A percentile compares a stretch with the other conserved stretches of the same genome.
Conservation (phyloP, 306 rosid genomes). For the Sphenostylis stenocarpa region DNA sequence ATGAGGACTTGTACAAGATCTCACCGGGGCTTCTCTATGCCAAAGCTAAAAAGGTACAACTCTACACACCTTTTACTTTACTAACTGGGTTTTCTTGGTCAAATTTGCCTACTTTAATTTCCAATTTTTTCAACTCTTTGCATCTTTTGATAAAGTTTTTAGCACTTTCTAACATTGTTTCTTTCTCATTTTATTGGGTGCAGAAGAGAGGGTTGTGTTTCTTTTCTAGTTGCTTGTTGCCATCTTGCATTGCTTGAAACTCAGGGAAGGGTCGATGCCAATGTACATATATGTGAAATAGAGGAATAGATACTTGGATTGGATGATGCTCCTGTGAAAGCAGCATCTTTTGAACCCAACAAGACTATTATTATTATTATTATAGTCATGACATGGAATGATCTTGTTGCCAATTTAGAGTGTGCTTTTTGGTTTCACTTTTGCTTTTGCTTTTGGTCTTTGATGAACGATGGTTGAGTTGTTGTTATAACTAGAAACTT, state of each 20-base stretch:
- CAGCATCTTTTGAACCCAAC: neutral
- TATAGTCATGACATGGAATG: neutral
- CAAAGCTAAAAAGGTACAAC: constrained; percentile 66
- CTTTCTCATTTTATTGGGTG: constrained; percentile 30
- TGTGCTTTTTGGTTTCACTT: neutral
- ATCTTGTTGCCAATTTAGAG: constrained; percentile 17
- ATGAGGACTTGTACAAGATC: constrained; percentile 82
- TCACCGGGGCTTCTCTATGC: constrained; percentile 65
- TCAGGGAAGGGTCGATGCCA: neutral
- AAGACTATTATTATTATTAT: neutral
- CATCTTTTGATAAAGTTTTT: constrained; percentile 30
- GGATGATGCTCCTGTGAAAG: constrained; percentile 12
- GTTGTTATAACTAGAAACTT: neutral
- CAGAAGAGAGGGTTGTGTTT: constrained; percentile 85
- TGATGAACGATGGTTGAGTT: neutral
- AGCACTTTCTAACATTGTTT: neutral
- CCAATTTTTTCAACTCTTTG: neutral
- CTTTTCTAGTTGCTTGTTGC: constrained; percentile 79
- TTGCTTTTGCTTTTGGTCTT: neutral
- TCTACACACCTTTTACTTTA: neutral
- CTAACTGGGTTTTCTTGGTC: neutral
- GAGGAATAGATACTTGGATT: constrained; percentile 19
- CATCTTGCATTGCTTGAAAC: constrained; percentile 70
- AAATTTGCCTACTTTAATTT: neutral
- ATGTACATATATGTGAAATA: constrained; percentile 36